Evolutionary conservation across 768 basidiomycete species (phyloP).

Genomic region (Kwoniella sp.): DNA sequence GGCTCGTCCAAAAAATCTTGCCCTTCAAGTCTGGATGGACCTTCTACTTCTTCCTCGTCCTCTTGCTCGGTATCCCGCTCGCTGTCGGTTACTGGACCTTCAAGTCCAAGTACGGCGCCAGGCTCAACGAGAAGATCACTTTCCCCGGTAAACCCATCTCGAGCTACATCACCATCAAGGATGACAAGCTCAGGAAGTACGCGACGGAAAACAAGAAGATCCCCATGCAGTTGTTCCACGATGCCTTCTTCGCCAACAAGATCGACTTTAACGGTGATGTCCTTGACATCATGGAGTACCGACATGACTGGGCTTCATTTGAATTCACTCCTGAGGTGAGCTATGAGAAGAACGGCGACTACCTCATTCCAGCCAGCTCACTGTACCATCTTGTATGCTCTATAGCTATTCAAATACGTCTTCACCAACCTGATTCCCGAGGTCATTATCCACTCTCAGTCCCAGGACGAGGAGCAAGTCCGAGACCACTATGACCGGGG

Average conservation of each 20-base stretch:
- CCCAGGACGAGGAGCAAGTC: conserved; percentile 93
- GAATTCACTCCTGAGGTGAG: conserved; percentile 73
- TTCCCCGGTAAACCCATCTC: conserved; percentile 84
- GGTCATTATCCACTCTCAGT: conserved; percentile 84
- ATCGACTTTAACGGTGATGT: conserved; percentile 98
- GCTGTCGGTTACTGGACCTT: conserved; percentile 86
- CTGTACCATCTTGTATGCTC: background rate
- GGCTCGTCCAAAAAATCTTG: conserved; percentile 78
- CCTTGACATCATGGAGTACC: conserved; percentile 86
- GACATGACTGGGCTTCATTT: conserved; percentile 95
- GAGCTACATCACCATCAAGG: conserved; percentile 88
- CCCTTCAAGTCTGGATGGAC: conserved; percentile 80
- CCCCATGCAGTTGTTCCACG: conserved; percentile 95
- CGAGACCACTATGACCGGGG: conserved; percentile 95
- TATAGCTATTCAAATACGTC: conserved; percentile 83
- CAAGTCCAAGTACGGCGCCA: conserved; percentile 75
- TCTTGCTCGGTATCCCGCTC: conserved; percentile 74
- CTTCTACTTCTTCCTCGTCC: conserved; percentile 78
- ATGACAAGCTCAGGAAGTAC: conserved; percentile 79
- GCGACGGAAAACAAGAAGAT: conserved; percentile 70
- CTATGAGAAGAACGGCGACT: no score
- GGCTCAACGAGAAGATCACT: conserved; percentile 76
- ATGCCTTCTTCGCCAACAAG: conserved; percentile 95
- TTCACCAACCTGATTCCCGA: conserved; percentile 86
- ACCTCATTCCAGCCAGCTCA: conserved; percentile 14